Base-by-base conservation (phyloP, 2,329 filamentous ascomycete species). In the Dryadomyces quercivorus region DNA sequence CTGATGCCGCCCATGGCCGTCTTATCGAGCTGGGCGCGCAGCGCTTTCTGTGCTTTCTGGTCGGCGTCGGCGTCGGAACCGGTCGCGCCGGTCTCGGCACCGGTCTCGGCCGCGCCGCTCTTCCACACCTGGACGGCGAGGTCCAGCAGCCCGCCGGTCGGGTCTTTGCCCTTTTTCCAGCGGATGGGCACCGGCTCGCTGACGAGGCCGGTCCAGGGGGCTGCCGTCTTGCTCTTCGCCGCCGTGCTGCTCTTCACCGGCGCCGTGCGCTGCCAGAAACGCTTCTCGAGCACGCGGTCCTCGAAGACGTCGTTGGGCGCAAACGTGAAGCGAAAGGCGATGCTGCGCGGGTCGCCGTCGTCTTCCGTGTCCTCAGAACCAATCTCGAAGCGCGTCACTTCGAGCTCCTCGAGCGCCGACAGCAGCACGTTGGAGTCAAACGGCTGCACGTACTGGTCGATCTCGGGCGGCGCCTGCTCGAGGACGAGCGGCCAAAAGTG, bases 401-500 rank as follows among this genome's bases (percentile, higher is more conserved):
- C 79, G 61, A 98, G 63, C 61, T 76, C 76, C 56, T 75, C 77
- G 55, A 97, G 81, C 53, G 77, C 75, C 44, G 80, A 76, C 59
- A 84, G 78, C 56, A 97, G 79, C 58, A 93, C 72, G 9, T 78
- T 77, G 15, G 84, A 82, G 73, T 97, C 92, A 50, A 80, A 78
- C 46, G 88, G 86, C 66, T 89, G 84, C 66, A 97, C 86, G 75
- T 85, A 90, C 70, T 89, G 84, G 71, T 95, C 90, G 62, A 98
- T 80, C 59, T 95, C 89, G 49, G 80, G 77, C 2, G 91, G 90
- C 2, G 87, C 84, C 72, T 90, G 85, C 74, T 95, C 88, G 67
- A 97, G 78, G 55, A 96, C 91, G 56, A 94, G 80, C n/a, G 88
- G 77, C 93, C 93, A 97, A 81, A 97, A 98, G 73, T 88, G 82